Evolutionary conservation across 495 filamentous ascomycete species (phyloP), one percentile per base, ranked within the genome.

Genomic region (Penicillium atrosanguineum): DNA sequence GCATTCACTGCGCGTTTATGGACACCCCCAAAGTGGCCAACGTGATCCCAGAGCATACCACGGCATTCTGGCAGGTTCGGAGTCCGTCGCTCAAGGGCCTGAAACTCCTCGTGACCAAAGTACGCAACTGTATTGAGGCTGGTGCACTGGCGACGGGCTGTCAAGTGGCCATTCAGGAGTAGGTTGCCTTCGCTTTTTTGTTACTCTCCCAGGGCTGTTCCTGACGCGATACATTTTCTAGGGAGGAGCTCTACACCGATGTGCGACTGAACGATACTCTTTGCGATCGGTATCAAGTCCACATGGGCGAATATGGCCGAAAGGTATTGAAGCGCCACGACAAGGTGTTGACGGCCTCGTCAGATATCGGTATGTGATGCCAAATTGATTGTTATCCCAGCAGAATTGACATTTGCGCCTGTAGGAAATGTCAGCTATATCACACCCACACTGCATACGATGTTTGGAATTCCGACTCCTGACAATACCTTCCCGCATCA

Each of bases 381-480:
- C 4, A 2, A 39, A 14, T 4, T 0, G 7, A 20, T 11, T n/a
- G 3, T 19, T 16, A 4, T 4, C 28, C 21, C 11, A 18, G n/a
- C 36, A 15, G 21, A n/a, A 44, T 25, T 34, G 14, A 18, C 12
- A 43, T 23, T 51, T 0, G 11, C 4, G 4, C 6, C 15, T 0
- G 9, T 41, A 76, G 85, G 85, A 0, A 79, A 88, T 59, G 75
- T 89, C 53, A 85, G 81, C 61, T 79, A 87, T 58, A 75, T 78
- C 1, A 76, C 85, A 57, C 87, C 86, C 19, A 84, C 80, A 31
- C 56, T 90, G 16, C 82, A 76, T 53, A 71, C 77, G 1, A 78
- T 80, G 39, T 87, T 88, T 54, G 69, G 68, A 5, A 87, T 90
- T 44, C 67, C 66, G 0, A 57, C 62, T 12, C 67, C 73, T 3